Evolutionary conservation across 1,284 basidiomycete genomes (phyloP).

Genomic region (Marasmius sp.): DNA sequence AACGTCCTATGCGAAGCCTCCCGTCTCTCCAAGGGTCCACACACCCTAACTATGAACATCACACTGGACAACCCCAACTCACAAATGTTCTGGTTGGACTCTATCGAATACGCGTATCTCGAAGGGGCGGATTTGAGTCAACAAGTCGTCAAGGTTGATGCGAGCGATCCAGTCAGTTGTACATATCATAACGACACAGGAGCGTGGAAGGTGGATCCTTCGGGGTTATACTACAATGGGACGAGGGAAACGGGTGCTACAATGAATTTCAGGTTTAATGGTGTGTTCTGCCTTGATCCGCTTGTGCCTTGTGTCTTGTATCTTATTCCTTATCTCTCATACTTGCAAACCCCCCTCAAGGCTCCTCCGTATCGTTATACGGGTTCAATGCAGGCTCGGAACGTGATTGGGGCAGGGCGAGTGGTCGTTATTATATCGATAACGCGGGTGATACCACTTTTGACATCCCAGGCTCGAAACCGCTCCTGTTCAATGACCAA

Average conservation of each 20-base stretch:
- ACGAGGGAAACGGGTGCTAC: neutral
- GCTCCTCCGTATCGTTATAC: neutral
- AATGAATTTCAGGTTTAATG: neutral
- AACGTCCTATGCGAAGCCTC: neutral
- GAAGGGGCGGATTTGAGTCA: neutral
- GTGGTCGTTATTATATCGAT: neutral
- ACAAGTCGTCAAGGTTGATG: neutral
- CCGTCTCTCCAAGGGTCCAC: neutral
- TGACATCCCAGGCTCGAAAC: neutral
- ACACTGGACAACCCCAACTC: neutral
- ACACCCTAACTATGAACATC: neutral
- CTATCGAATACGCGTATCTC: neutral
- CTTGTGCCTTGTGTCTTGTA: neutral
- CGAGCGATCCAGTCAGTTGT: neutral
- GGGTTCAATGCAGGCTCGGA: neutral
- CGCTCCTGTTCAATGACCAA: neutral
- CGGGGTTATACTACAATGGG: neutral
- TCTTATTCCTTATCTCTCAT: neutral
- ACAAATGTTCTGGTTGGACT: neutral
- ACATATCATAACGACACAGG: neutral
- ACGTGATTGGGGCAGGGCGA: neutral
- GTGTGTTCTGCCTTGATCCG: neutral
- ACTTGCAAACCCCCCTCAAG: neutral
- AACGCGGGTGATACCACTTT: neutral
- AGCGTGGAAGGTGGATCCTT: neutral